Conservation (phyloP, 2,329 filamentous ascomycete species). For the Shiraia bambusicola region DNA sequence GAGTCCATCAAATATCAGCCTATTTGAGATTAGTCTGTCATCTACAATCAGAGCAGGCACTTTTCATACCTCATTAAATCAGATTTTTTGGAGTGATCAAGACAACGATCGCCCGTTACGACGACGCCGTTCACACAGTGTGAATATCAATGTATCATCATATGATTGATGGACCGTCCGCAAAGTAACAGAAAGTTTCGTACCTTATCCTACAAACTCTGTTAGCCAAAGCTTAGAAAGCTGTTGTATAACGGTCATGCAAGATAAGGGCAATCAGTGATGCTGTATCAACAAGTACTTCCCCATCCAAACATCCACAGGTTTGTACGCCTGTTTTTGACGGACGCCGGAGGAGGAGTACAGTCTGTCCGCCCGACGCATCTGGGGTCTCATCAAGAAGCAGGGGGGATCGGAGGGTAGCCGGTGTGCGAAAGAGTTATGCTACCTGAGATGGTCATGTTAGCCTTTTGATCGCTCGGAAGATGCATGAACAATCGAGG, state of each 20-base stretch:
- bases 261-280: slow-evolving; percentile 56
- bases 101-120: slow-evolving; percentile 51
- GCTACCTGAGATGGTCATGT: slow-evolving; percentile 36
- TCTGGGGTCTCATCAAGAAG: slow-evolving; percentile 63
- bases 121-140: slow-evolving; percentile 65
- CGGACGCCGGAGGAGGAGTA: slow-evolving; percentile 54
- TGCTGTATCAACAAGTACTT: slow-evolving; percentile 69
- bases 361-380: slow-evolving; percentile 70
- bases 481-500: slow-evolving; percentile 11
- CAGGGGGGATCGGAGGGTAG: slow-evolving; percentile 15
- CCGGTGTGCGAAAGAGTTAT: slow-evolving; percentile 19
- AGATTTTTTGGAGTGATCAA: slow-evolving; percentile 69
- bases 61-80: slow-evolving; percentile 66
- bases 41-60: not conserved
- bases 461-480: slow-evolving; percentile 24
- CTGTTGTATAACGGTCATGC: slow-evolving; percentile 2
- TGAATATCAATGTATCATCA: slow-evolving; percentile 68
- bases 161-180: slow-evolving; percentile 51
- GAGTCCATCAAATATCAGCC: slow-evolving; percentile 44
- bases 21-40: slow-evolving; percentile 27
- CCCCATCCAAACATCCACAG: slow-evolving; percentile 56
- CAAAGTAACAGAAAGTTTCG: slow-evolving; percentile 26
- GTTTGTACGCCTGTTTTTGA: slow-evolving; percentile 64
- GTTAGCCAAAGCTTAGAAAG: slow-evolving; percentile 6
- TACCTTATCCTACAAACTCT: slow-evolving; percentile 33